phyloP scores from a whole-genome alignment of 108 stramenopile genomes.

The Discostella stelligeroides region DNA sequence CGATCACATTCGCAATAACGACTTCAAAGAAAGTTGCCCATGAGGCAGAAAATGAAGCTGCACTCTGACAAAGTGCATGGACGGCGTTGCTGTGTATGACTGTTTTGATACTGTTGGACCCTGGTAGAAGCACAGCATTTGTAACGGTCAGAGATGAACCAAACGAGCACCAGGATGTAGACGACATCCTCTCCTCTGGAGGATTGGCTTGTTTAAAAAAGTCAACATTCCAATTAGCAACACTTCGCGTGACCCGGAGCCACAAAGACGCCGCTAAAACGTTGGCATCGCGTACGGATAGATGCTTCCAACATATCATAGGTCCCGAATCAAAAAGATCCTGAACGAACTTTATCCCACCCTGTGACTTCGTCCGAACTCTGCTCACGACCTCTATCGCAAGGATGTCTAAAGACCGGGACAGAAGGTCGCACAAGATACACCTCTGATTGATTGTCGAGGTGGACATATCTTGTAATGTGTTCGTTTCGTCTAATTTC shows the following conservation, averaged over 20 bases:
- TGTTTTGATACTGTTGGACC: neutral
- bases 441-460: constrained; percentile 13
- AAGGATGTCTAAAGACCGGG: constrained; percentile 28
- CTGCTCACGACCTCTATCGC: constrained; percentile 35
- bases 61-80: constrained; percentile 11
- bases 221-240: constrained; percentile 21
- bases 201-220: constrained; percentile 30
- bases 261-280: constrained; percentile 38
- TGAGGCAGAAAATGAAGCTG: constrained; percentile 17
- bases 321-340: constrained; percentile 28
- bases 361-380: constrained; percentile 12
- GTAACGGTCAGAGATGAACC: constrained; percentile 10
- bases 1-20: constrained; percentile 7
- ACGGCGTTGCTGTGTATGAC: constrained; percentile 25
- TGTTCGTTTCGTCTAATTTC: constrained; percentile 23
- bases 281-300: constrained; percentile 15
- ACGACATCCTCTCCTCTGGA: constrained; percentile 13
- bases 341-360: constrained; percentile 31
- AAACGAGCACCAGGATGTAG: constrained; percentile 39
- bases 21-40: constrained; percentile 43
- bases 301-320: constrained; percentile 31
- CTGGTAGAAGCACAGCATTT: constrained; percentile 1
- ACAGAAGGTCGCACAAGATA: constrained; percentile 29
- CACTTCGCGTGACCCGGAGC: constrained; percentile 4
- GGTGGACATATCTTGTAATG: constrained; percentile 17